Base-by-base conservation (phyloP, 2,329 filamentous ascomycete genomes). In the Aaosphaeria pasadenensis region DNA sequence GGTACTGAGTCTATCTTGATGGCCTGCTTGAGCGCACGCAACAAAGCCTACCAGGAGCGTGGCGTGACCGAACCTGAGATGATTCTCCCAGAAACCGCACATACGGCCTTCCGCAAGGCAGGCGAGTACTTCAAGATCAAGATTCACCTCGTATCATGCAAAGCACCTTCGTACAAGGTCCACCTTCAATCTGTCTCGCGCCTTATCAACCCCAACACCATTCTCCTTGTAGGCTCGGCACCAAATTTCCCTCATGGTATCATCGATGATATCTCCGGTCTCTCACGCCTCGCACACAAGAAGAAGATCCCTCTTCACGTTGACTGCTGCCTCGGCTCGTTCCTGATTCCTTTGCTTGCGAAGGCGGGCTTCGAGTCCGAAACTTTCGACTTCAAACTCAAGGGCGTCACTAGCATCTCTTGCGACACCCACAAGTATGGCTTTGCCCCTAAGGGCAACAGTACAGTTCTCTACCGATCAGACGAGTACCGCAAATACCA, bases 391-490 rank as follows among this genome's bases (percentile, higher is more conserved):
- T 99, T 99, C 82, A 85, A 88, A 47, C 84, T 95, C 50, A 90
- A 89, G 58, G 94, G 94, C 60, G 94, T 99, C 35, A 96, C 92
- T 4, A 92, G 87, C 70, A 97, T 99, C 71, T 91, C 86, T 57
- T 95, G 91, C 70, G 94, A 99, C 70, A 99, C 94, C 3, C 94
- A 99, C 81, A 99, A 99, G 72, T 99, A 99, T 69, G 94, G 94
- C 35, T 99, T 99, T 67, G 94, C 94, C 1, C 94, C 94, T 45
- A 99, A 99, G 76, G 94, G 94, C 58, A 99, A 95, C 79, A 94
- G 88, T 45, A 94, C 91, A 1, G 80, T 96, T 11, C 80, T 99
- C 39, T 99, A 99, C 79, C 89, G 94, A 60, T 88, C 84, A 41
- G 81, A 85, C 32, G 75, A 82, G 42, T 82, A 95, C 56, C 85